A percentile compares a stretch with the other conserved stretches of the same genome.
Evolutionary conservation across 2,329 filamentous ascomycete genomes (phyloP).

Genomic region (Ophiostoma tasmaniense): DNA sequence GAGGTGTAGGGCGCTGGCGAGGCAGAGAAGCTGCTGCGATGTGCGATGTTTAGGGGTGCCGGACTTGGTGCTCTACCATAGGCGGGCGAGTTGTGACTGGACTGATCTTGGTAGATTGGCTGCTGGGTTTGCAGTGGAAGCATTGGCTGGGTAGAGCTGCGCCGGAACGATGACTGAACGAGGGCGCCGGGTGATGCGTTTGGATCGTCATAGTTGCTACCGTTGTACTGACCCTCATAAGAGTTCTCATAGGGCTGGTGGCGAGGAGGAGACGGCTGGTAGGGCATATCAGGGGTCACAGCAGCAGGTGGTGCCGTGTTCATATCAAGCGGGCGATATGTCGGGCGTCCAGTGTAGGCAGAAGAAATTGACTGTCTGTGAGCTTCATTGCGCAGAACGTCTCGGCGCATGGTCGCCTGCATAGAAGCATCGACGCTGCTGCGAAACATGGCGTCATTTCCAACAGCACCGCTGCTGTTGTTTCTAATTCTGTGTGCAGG

Average conservation of each 20-base stretch:
- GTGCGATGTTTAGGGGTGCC: conserved; percentile 38
- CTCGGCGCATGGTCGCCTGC: conserved; percentile 46
- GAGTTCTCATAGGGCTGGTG: conserved; percentile 44
- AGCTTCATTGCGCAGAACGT: conserved; percentile 49
- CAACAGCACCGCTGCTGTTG: conserved; percentile 32
- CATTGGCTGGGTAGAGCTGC: conserved; percentile 23
- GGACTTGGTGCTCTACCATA: conserved; percentile 35
- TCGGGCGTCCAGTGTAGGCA: conserved; percentile 45
- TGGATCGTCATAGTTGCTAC: conserved; percentile 54
- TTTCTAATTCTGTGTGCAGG: conserved; percentile 46
- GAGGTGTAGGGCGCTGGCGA: conserved; percentile 25
- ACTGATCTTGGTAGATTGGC: conserved; percentile 7
- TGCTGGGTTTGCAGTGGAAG: conserved; percentile 16
- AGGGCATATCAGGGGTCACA: conserved; percentile 27
- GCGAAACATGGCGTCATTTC: conserved; percentile 35
- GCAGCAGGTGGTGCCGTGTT: conserved; percentile 32
- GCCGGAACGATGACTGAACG: conserved; percentile 22
- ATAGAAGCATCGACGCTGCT: conserved; percentile 34
- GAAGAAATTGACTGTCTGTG: conserved; percentile 42
- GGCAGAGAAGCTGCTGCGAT: conserved; percentile 24
- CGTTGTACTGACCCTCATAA: conserved; percentile 38
- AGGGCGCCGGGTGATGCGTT: conserved; percentile 41
- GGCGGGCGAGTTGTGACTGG: conserved; percentile 25
- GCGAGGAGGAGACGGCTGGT: conserved; percentile 32
- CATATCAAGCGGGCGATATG: conserved; percentile 42